Evolutionary conservation across 1,284 basidiomycete genomes (phyloP).

Genomic region (Malassezia cuniculi): DNA sequence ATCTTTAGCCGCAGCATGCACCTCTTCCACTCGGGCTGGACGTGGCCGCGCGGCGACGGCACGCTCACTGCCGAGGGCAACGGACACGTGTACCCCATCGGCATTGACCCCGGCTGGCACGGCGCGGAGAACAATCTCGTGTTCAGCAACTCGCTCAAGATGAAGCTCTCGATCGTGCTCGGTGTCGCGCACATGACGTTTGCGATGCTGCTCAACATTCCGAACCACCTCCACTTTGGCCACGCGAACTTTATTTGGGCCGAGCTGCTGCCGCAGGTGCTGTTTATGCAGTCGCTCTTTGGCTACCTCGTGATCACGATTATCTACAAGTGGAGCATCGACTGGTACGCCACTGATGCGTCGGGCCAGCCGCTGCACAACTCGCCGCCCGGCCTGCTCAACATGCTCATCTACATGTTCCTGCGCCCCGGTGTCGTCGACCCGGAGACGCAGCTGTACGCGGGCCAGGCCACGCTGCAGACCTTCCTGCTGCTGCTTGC

Average conservation of each 20-base stretch:
- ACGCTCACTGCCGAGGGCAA: slow-evolving; percentile 46
- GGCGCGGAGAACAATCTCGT: slow-evolving; percentile 80
- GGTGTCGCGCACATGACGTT: slow-evolving; percentile 99
- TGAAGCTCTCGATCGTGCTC: slow-evolving; percentile 98
- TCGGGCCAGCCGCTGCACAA: slow-evolving; percentile 47
- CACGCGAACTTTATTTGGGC: slow-evolving; percentile 71
- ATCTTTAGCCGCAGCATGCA: slow-evolving; percentile 89
- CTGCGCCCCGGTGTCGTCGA: slow-evolving; percentile 50
- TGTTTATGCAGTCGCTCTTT: slow-evolving; percentile 94
- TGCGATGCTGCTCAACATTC: slow-evolving; percentile 84
- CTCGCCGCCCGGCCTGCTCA: slow-evolving; percentile 69
- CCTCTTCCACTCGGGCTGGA: slow-evolving; percentile 80
- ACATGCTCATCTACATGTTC: slow-evolving; percentile 45
- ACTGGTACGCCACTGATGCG: slow-evolving; percentile 62
- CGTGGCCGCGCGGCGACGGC: slow-evolving; percentile 52
- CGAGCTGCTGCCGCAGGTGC: slow-evolving; percentile 91
- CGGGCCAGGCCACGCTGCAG: slow-evolving; percentile 78
- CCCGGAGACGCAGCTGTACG: slow-evolving; percentile 61
- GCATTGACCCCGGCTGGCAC: slow-evolving; percentile 91
- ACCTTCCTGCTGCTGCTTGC: slow-evolving; percentile 67
- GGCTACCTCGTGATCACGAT: slow-evolving; percentile 91
- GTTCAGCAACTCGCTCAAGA: slow-evolving; percentile 98
- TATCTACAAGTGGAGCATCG: slow-evolving; percentile 89
- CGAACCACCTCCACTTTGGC: slow-evolving; percentile 88
- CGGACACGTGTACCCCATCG: slow-evolving; percentile 69